Evolutionary conservation across 257 asterid species (phyloP), one percentile per base, ranked within the genome.

Genomic region (Leonotis leonurus): DNA sequence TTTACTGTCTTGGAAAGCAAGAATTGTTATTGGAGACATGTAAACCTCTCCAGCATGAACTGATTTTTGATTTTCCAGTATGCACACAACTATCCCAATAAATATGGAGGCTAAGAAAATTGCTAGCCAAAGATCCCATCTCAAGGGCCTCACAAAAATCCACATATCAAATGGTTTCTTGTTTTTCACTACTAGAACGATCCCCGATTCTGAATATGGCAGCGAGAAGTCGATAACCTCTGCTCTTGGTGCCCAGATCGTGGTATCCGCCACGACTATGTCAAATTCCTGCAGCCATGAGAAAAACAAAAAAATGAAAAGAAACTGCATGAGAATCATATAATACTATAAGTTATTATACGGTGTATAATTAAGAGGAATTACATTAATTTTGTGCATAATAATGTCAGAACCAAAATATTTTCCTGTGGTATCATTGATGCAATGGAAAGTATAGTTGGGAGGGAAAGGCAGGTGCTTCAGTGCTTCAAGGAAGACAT

Each of bases 111-210:
- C 20, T 13, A 57, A 44, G 0, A 71, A 0, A 2, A 84, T 75
- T 1, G 81, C 65, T 29, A 81, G 30, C 93, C 86, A 85, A 11
- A 85, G 85, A 74, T 80, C 89, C 93, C 87, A 75, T 3, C 72
- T 54, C 33, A 85, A 58, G 4, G 89, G 86, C 73, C 53, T 72
- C 3, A 51, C 9, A 25, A 82, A 85, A 20, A 69, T 65, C 89
- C 88, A 80, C 77, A 77, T 79, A 68, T 76, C 77, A 18, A 70
- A 67, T 20, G 71, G 66, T 62, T 77, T 75, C 63, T 39, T 75
- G 60, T 74, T 65, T 45, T 68, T 76, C 0, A 78, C 81, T 36
- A 85, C 82, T 32, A 75, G 69, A 29, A 72, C 69, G 8, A 76
- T 69, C 50, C 83, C 83, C 3, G 89, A 63, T 46, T 85, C 89